A percentile compares a stretch with the other conserved stretches of the same genome.
Conservation (phyloP, 352 stramenopile genomes). For the Phytophthora nicotianae region DNA sequence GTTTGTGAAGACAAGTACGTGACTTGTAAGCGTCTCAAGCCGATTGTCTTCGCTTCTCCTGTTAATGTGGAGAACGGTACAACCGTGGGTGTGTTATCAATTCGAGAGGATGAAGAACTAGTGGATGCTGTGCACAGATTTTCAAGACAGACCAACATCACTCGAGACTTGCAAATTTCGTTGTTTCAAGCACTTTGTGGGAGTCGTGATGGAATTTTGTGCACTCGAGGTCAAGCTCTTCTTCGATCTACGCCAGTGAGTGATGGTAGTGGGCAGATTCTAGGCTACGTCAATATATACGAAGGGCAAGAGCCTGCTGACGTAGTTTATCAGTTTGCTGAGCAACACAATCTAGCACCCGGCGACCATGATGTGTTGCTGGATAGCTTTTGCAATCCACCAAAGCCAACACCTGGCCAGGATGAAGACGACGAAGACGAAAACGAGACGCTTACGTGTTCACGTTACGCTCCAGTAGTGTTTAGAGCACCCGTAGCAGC, state of each 20-base stretch:
- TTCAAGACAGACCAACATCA: slow-evolving; percentile 53
- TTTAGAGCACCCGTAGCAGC: slow-evolving; percentile 63
- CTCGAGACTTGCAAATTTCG: slow-evolving; percentile 43
- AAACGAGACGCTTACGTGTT: slow-evolving; percentile 45
- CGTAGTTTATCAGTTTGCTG: slow-evolving; percentile 69
- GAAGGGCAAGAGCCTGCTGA: slow-evolving; percentile 80
- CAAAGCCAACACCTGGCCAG: slow-evolving; percentile 9
- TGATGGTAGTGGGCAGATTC: slow-evolving; percentile 24
- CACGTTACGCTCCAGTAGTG: slow-evolving; percentile 63
- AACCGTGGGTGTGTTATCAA: slow-evolving; percentile 37
- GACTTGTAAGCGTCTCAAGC: slow-evolving; percentile 45
- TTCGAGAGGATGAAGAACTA: slow-evolving; percentile 74
- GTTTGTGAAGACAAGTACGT: slow-evolving; percentile 68
- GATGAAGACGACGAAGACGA: slow-evolving; percentile 16
- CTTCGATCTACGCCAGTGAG: slow-evolving; percentile 54
- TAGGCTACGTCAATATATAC: slow-evolving; percentile 63
- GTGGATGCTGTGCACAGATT: slow-evolving; percentile 72
- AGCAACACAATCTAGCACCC: slow-evolving; percentile 48
- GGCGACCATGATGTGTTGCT: slow-evolving; percentile 49
- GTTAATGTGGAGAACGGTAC: slow-evolving; percentile 60
- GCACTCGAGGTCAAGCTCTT: slow-evolving; percentile 63
- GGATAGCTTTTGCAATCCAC: slow-evolving; percentile 49
- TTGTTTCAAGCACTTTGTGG: slow-evolving; percentile 68
- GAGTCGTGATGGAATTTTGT: slow-evolving; percentile 50
- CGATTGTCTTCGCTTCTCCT: slow-evolving; percentile 60